Evolutionary conservation across 2,329 filamentous ascomycete species (phyloP).

Genomic region (Penicillium sp.): DNA sequence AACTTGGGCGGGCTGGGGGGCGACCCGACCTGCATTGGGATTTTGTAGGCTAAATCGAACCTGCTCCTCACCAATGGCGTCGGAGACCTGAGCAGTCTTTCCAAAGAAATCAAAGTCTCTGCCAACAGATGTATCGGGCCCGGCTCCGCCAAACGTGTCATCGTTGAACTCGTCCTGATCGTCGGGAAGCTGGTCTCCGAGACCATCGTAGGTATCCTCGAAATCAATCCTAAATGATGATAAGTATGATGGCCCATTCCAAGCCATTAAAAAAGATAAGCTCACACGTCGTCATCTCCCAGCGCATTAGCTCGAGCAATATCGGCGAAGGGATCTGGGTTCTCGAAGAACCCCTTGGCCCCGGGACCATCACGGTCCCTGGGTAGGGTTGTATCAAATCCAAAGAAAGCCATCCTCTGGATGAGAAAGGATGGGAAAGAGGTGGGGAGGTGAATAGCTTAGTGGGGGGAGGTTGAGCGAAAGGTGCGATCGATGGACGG

Average conservation of each 20-base stretch:
- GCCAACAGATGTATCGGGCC: slow-evolving; percentile 60
- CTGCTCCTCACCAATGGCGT: slow-evolving; percentile 88
- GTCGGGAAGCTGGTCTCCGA: slow-evolving; percentile 88
- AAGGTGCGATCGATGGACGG: slow-evolving; percentile 9
- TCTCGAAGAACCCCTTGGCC: slow-evolving; percentile 73
- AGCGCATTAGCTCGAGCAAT: slow-evolving; percentile 61
- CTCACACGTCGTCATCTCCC: slow-evolving; percentile 63
- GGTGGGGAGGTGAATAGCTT: slow-evolving; percentile 18
- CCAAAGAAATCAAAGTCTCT: slow-evolving; percentile 98
- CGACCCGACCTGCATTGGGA: slow-evolving; percentile 49
- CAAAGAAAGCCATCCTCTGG: slow-evolving; percentile 77
- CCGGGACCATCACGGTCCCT: slow-evolving; percentile 61
- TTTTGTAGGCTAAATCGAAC: slow-evolving; percentile 76
- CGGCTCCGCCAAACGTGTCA: slow-evolving; percentile 71
- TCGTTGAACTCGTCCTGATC: slow-evolving; percentile 94
- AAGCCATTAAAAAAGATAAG: slow-evolving; percentile 36
- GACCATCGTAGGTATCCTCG: slow-evolving; percentile 94
- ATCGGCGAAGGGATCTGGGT: slow-evolving; percentile 84
- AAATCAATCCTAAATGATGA: slow-evolving; percentile 67
- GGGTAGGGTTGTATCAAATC: slow-evolving; percentile 71
- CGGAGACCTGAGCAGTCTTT: slow-evolving; percentile 80
- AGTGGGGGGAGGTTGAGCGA: slow-evolving; percentile 12
- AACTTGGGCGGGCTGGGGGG: slow-evolving; percentile 32
- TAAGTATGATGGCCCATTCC: slow-evolving; percentile 1
- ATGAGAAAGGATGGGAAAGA: slow-evolving; percentile 3